Evolutionary conservation across 208 protist genomes (phyloP), one percentile per base, ranked within the genome.

Genomic region (Crithidia brevicula): DNA sequence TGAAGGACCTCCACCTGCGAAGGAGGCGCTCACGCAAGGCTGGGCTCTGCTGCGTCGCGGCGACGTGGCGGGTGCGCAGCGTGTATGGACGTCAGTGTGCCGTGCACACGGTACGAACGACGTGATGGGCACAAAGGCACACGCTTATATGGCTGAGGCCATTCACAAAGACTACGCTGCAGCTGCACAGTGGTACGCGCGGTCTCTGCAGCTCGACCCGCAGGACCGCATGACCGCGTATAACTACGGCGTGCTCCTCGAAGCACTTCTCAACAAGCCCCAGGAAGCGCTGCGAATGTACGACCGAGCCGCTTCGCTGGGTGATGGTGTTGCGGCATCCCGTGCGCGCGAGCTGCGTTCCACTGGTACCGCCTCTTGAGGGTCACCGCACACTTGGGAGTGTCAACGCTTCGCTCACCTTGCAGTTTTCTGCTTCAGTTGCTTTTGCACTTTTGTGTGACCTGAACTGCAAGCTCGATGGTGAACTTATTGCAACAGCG

Each of bases 191-290:
- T 91, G 80, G 81, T 94, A 94, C 73, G 81, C 70, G 28, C 47
- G 61, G 3, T 77, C 72, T 1, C 74, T 93, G 52, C 60, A 77
- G 75, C 66, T 86, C 25, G 85, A 91, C 45, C 88, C 88, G n/a
- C 50, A 74, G 15, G 88, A 94, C 42, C 68, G 77, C 60, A 82
- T 91, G 79, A 89, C 88, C n/a, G 70, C 82, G 16, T 91, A 89
- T 76, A 94, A 94, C 72, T 91, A 94, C 71, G 85, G 83, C 30
- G 88, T 94, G 11, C 76, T 94, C 31, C 72, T 94, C 11, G 88
- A 94, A 64, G 79, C 83, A 28, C 42, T 94, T 22, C 79, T 90
- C 7, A 76, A 81, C 9, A 38, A 77, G 52, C 79, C 72, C 7
- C 58, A 64, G 53, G 74, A 88, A 40, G 84, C 84, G 0, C 67